Conservation (phyloP, 345 rosid species). For the Eucalyptus sp. region DNA sequence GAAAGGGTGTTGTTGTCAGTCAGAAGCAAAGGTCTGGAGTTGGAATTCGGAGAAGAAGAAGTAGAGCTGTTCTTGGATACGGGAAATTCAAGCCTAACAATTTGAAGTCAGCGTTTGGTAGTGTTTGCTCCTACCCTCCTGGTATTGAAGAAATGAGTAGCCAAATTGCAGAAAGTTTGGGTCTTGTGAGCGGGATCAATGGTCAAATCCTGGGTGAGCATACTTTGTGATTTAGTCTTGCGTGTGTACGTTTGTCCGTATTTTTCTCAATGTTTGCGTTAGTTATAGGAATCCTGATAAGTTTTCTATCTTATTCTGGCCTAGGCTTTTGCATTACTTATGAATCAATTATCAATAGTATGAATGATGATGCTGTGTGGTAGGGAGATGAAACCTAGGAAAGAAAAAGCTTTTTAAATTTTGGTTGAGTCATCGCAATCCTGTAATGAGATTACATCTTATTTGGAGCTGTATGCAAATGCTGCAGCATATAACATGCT, state of each 20-base stretch:
- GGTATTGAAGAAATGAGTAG: constrained; percentile 10
- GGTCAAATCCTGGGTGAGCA: constrained; percentile 24
- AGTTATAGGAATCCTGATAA: not conserved
- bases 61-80: constrained; percentile 17
- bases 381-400: not conserved
- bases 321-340: not conserved
- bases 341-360: not conserved
- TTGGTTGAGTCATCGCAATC: not conserved
- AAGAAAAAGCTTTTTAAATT: not conserved
- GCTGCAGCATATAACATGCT: not conserved
- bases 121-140: constrained; percentile 2
- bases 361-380: not conserved
- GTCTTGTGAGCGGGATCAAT: constrained; percentile 10
- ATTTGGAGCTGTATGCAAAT: not conserved
- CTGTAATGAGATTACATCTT: not conserved
- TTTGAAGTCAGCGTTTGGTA: constrained; percentile 3
- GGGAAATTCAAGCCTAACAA: constrained; percentile 10
- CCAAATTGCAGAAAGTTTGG: constrained; percentile 11
- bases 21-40: constrained; percentile 31
- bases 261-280: not conserved
- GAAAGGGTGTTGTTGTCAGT: constrained; percentile 21
- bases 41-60: constrained; percentile 16
- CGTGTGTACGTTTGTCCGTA: not conserved
- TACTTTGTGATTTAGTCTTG: not conserved
- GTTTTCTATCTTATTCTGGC: not conserved